Evolutionary conservation across 2,329 filamentous ascomycete species (phyloP), one percentile per base, ranked within the genome.

Genomic region (Trichothecium roseum): DNA sequence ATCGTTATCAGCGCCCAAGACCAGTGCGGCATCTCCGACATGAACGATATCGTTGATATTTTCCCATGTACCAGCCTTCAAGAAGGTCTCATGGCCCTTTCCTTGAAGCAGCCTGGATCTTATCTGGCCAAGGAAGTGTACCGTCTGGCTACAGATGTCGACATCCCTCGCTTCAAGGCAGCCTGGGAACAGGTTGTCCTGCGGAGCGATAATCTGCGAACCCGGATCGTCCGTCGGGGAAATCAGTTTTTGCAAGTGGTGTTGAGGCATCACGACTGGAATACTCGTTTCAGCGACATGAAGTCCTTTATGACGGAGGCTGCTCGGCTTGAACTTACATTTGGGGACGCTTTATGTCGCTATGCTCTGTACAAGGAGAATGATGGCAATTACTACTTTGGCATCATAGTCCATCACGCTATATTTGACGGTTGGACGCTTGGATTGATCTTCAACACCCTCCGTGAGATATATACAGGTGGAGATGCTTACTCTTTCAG

Each of bases 391-490:
- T 47, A 30, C 7, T 47, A 30, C 7, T 47, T 52, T 5, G 56
- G 72, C 10, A 36, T 84, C 30, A 66, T 79, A 10, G 63, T 93
- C 1, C 87, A 94, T 50, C 88, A 95, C 56, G 78, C 84, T 1
- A 54, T 93, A 1, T 94, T 94, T 50, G 88, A 95, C 54, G 87
- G 87, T 13, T 95, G 88, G 88, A 45, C 44, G 7, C 9, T 42
- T 20, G 17, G 17, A 5, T 28, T 46, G 0, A 32, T 43, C 12
- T 18, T 41, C 12, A 20, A 33, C 8, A 22, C 18, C 1, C 28
- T 47, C 10, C 10, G 6, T 6, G 20, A 24, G 6, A 10, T 10
- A 10, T 24, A 24, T 24, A 10, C 6, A 6, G 20, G 20, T 10
- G 20, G 20, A 6, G 20, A 6, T 10, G 10, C 10, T 6, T 6